These are phyloP conservation scores for Yarrowia sp. DNA, from an alignment of 805 yeast species.

Conservation along the genomic window DNA sequence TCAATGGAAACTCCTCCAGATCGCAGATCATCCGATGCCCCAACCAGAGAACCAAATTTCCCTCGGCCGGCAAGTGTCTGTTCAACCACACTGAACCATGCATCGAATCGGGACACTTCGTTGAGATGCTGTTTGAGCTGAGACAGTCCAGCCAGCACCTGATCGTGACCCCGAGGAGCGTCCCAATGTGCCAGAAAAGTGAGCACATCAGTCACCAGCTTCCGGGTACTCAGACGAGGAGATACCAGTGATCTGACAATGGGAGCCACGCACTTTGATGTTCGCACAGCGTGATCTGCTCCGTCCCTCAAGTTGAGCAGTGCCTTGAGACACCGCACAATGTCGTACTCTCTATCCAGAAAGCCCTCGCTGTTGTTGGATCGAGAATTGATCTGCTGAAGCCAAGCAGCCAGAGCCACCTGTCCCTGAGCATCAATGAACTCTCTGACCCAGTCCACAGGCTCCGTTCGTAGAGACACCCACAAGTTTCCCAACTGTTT, in stretches of 20 bases:
- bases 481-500: conserved; percentile 78
- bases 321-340: conserved; percentile 76
- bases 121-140: conserved; percentile 43
- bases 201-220: conserved; percentile 74
- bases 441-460: conserved; percentile 72
- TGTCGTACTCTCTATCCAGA: conserved; percentile 68
- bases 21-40: conserved; percentile 81
- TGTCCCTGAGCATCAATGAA: conserved; percentile 84
- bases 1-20: conserved; percentile 53
- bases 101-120: conserved; percentile 50
- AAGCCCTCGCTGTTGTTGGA: conserved; percentile 42
- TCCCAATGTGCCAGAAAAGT: conserved; percentile 52
- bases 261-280: conserved; percentile 53
- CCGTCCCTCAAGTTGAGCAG: conserved; percentile 64
- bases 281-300: conserved; percentile 51
- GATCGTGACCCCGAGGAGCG: conserved; percentile 51
- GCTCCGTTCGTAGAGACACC: conserved; percentile 91
- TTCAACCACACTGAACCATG: conserved; percentile 68
- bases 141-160: conserved; percentile 55
- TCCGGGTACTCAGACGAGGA: conserved; percentile 70
- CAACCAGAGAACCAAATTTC: conserved; percentile 84
- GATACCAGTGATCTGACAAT: conserved; percentile 73
- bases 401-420: conserved; percentile 64
- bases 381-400: conserved; percentile 48
- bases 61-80: conserved; percentile 82